Evolutionary conservation across 192 early-diverging fungal genomes (phyloP).

Genomic region (Lunasporangiospora selenospora): DNA sequence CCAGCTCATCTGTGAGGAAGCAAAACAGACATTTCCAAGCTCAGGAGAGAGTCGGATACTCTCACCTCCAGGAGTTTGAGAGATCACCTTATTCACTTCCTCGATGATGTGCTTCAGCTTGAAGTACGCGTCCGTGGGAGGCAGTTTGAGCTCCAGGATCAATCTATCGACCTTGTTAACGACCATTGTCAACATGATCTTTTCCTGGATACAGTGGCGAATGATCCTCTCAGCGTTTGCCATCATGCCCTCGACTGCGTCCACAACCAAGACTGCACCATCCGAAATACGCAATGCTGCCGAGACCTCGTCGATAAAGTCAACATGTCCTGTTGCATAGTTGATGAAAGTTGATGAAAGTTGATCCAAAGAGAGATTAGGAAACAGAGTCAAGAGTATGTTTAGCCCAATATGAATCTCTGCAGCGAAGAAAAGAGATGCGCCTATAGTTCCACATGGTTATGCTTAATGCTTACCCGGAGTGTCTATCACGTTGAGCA

Average conservation of each 20-base stretch:
- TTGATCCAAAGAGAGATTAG: not conserved
- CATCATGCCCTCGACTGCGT: conserved; percentile 98
- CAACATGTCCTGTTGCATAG: conserved; percentile 76
- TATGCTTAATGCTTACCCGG: conserved; percentile 65
- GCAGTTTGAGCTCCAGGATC: conserved; percentile 94
- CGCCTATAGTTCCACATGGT: not conserved
- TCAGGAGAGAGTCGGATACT: conserved; percentile 88
- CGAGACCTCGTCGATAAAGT: conserved; percentile 94
- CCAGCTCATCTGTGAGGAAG: conserved; percentile 89
- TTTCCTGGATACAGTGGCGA: conserved; percentile 79
- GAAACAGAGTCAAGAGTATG: not conserved
- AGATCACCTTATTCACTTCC: conserved; percentile 89
- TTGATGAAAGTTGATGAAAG: not conserved
- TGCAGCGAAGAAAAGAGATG: no score
- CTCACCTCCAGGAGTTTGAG: conserved; percentile 60
- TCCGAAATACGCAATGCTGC: conserved; percentile 88
- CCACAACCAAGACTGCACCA: conserved; percentile 92
- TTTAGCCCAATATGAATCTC: no score
- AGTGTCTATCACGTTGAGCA: conserved; percentile 92
- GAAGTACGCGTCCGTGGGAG: conserved; percentile 96
- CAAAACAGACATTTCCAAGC: conserved; percentile 96
- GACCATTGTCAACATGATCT: conserved; percentile 83
- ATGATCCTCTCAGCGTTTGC: conserved; percentile 90
- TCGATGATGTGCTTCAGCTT: conserved; percentile 96
- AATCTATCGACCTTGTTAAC: conserved; percentile 99